Base-by-base conservation (phyloP, 192 early-diverging fungal species). In the Backusella luteola region DNA sequence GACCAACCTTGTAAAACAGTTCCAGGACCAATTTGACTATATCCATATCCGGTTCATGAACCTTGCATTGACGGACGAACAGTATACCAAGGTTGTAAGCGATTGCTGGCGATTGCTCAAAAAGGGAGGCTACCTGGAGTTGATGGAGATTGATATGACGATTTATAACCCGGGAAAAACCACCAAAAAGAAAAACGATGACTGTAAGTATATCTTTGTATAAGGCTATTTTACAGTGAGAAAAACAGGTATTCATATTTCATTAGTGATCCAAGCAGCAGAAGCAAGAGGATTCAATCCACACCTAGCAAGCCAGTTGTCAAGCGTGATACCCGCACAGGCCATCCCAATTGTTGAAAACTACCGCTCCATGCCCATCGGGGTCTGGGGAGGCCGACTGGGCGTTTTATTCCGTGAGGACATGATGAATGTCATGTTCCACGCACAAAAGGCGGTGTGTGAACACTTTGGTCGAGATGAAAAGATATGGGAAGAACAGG, bases 321-420 rank as follows among this genome's bases (percentile, higher is more conserved):
- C 26, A 3, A 71, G 19, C 6, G 21, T 80, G 4, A 39, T 80
- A 23, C 79, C 79, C 7, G 14, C 7, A 0, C 29, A 68, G 12
- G 46, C 46, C 0, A 36, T 26, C 14, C 21, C 21, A 7, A 76
- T 39, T 3, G 26, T 39, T 36, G 66, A 46, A 59, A 29, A 56
- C 38, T 72, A 76, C 15, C 41, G 73, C 3, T 80, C 79, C 6
- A 67, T 80, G 66, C 79, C 79, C n/a, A 80, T 80, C 36, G 79
- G 79, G 9, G 19, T 80, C 23, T 80, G 79, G 79, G 79, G 79
- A 42, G 79, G 79, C 1, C 71, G 75, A 23, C 6, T 80, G 9
- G 79, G 79, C 23, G 74, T 80, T 23, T 66, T 80, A 15, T 80
- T 73, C 23, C 36, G 71, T 9, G 79, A 80, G n/a, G 79, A 80